Evolutionary conservation across 768 basidiomycete genomes (phyloP).

Genomic region (Suillus americanus): DNA sequence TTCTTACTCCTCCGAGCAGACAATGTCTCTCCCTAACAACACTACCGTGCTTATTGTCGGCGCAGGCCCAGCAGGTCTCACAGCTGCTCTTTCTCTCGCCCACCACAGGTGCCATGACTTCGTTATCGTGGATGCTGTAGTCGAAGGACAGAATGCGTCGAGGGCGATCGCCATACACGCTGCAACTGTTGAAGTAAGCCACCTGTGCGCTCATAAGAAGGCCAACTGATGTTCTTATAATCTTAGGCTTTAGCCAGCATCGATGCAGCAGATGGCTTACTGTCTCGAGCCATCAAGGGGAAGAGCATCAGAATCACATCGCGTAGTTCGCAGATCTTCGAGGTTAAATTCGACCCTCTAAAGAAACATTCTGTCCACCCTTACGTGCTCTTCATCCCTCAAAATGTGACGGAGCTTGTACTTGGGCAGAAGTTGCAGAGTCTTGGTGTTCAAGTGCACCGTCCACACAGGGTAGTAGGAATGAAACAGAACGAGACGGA

Average conservation of each 20-base stretch:
- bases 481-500: constrained; percentile 32
- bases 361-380: constrained; percentile 5
- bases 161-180: constrained; percentile 45
- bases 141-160: constrained; percentile 32
- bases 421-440: constrained; percentile 35
- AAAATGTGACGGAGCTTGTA: constrained; percentile 24
- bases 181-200: constrained; percentile 44
- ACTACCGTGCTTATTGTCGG: constrained; percentile 49
- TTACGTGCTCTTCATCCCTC: not conserved
- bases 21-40: not conserved
- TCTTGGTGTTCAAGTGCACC: constrained; percentile 32
- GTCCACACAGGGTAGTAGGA: constrained; percentile 40
- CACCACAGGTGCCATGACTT: constrained; percentile 29
- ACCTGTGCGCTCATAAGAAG: not conserved
- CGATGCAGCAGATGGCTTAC: constrained; percentile 36
- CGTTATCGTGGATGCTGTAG: constrained; percentile 38
- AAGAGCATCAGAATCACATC: constrained; percentile 29
- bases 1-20: not conserved
- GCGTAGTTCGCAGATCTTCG: constrained; percentile 27
- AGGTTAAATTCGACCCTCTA: constrained; percentile 34
- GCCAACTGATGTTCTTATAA: constrained; percentile 17
- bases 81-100: constrained; percentile 46
- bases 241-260: constrained; percentile 43
- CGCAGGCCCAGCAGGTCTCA: constrained; percentile 22
- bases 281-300: constrained; percentile 28